Evolutionary conservation across 73 alveolate species (phyloP).

Genomic region (Blepharisma japonicum): DNA sequence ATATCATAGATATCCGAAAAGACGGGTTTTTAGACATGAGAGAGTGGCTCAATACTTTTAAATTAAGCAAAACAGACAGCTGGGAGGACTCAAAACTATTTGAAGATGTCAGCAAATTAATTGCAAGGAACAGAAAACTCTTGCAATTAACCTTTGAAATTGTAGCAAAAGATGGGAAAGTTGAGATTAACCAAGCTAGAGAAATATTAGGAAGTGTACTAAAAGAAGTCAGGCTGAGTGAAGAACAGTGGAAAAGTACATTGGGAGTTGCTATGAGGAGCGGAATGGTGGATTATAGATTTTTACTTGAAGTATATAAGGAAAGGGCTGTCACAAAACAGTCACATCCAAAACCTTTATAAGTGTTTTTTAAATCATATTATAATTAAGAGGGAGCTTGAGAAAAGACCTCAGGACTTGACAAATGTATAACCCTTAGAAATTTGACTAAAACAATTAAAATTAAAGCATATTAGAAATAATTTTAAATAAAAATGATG

Average conservation of each 20-base stretch:
- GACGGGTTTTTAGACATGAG: constrained; percentile 91
- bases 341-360: constrained; percentile 18
- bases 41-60: constrained; percentile 91
- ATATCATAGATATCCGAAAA: constrained; percentile 88
- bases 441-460: too few relatives aligned
- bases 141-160: constrained; percentile 56
- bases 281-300: constrained; percentile 63
- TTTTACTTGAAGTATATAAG: constrained; percentile 71
- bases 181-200: constrained; percentile 52
- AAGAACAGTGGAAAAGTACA: constrained; percentile 51
- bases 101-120: constrained; percentile 48
- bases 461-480: too few relatives aligned
- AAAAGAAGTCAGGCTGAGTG: constrained; percentile 46
- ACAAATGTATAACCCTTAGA: too few relatives aligned
- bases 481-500: not conserved
- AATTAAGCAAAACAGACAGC: constrained; percentile 37
- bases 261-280: constrained; percentile 58
- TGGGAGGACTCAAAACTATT: constrained; percentile 75
- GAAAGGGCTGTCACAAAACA: constrained; percentile 39
- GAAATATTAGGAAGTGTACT: constrained; percentile 41
- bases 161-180: constrained; percentile 39
- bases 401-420: too few relatives aligned
- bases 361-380: too few relatives aligned
- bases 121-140: constrained; percentile 72
- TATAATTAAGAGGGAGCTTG: too few relatives aligned